Conservation (phyloP, 2,329 filamentous ascomycete genomes). For the Penicillium capsulatum region DNA sequence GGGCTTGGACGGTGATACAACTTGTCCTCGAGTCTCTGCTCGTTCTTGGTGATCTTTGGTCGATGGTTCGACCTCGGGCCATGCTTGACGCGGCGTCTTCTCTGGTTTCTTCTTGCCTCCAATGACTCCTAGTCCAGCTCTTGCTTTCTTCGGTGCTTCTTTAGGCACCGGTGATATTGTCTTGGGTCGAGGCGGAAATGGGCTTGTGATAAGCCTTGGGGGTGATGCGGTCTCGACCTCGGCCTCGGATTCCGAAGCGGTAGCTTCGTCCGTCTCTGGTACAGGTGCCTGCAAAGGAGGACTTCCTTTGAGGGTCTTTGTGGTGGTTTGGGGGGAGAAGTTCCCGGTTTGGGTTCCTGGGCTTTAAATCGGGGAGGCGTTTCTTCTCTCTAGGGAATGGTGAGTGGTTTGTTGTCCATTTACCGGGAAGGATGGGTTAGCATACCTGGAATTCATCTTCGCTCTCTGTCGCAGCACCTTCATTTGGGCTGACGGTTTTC, state of each 20-base stretch:
- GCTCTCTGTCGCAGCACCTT: constrained; percentile 23
- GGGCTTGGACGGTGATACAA: constrained; percentile 13
- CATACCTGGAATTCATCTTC: constrained; percentile 40
- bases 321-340: constrained; percentile 3
- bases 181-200: constrained; percentile 1
- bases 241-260: constrained; percentile 10
- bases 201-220: not conserved
- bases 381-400: constrained; percentile 32
- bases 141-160: not conserved
- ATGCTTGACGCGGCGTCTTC: not conserved
- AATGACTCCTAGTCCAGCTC: not conserved
- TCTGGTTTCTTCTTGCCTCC: not conserved
- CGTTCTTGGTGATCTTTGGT: too few relatives aligned
- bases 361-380: constrained; percentile 31
- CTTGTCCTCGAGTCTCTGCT: too few relatives aligned
- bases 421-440: not conserved
- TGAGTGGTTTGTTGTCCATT: constrained; percentile 1
- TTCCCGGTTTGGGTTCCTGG: constrained; percentile 2
- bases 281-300: not conserved
- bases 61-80: too few relatives aligned
- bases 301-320: not conserved
- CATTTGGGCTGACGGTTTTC: too few relatives aligned
- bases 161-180: not conserved
- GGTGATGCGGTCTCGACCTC: not conserved
- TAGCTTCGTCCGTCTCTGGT: constrained; percentile 6